These are phyloP conservation scores for Paraurostyla sp. DNA, from an alignment of 73 alveolate genomes.

Conservation along the genomic window DNA sequence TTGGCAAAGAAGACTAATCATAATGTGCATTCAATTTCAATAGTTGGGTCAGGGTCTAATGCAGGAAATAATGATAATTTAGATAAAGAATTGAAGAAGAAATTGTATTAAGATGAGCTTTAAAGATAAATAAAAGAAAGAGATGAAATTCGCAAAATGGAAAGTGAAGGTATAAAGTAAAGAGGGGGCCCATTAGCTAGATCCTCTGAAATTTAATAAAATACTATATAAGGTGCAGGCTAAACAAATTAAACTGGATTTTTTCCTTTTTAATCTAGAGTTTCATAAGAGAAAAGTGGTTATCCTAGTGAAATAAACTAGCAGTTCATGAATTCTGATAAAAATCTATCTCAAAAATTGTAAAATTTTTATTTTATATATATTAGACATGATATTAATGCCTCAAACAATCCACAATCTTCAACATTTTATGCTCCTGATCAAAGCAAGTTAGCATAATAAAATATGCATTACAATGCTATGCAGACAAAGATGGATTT, in stretches of 20 bases:
- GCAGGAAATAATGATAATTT: neutral
- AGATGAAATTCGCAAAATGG: constrained; percentile 38
- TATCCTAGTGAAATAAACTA: neutral
- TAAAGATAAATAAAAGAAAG: constrained; percentile 40
- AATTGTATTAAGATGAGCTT: constrained; percentile 41
- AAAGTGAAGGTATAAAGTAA: neutral
- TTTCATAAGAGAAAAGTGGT: neutral
- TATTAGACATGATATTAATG: constrained; percentile 4
- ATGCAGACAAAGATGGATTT: constrained; percentile 47
- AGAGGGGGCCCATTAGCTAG: constrained; percentile 48
- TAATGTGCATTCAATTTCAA: constrained; percentile 12
- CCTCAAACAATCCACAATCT: neutral
- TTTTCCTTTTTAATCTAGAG: constrained; percentile 1
- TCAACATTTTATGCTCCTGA: constrained; percentile 23
- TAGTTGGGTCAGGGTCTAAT: constrained; percentile 12
- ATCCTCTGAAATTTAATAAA: neutral
- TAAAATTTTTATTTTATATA: neutral
- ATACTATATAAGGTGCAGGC: neutral
- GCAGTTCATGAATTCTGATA: constrained; percentile 23
- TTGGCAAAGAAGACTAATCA: neutral
- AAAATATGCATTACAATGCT: constrained; percentile 23
- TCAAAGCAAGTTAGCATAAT: neutral
- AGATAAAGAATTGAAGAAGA: constrained; percentile 32
- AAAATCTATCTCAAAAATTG: constrained; percentile 14
- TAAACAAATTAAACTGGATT: neutral